Evolutionary conservation across 2,329 filamentous ascomycete species (phyloP).

Genomic region (Dactylonectria macrodidyma): DNA sequence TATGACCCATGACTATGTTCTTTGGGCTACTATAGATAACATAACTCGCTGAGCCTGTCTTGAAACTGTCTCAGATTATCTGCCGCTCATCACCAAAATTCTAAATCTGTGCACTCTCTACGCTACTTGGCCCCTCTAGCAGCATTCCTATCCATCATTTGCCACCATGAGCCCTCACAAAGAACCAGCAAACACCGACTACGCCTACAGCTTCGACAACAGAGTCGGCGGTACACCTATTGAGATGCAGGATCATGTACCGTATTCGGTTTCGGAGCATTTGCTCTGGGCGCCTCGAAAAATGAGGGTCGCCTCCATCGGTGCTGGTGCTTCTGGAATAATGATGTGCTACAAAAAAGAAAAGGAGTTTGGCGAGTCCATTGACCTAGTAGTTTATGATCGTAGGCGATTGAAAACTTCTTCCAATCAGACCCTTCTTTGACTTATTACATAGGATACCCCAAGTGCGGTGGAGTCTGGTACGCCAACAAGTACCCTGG

Average conservation of each 20-base stretch:
- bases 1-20: background rate
- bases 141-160: background rate
- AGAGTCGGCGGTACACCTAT: slow-evolving; percentile 20
- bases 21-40: background rate
- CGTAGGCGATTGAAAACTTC: slow-evolving; percentile 4
- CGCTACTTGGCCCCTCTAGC: background rate
- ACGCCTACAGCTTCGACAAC: slow-evolving; percentile 25
- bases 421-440: background rate
- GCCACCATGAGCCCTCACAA: background rate
- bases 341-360: slow-evolving; percentile 34
- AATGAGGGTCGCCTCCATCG: slow-evolving; percentile 24
- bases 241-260: background rate
- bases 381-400: slow-evolving; percentile 27
- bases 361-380: slow-evolving; percentile 27
- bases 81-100: background rate
- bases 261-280: slow-evolving; percentile 26
- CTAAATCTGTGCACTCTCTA: background rate
- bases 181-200: background rate
- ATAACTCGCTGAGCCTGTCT: background rate
- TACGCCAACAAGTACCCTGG: slow-evolving; percentile 55
- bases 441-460: slow-evolving; percentile 14
- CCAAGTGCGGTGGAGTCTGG: slow-evolving; percentile 52
- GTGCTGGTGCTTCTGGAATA: slow-evolving; percentile 27
- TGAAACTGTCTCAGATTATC: background rate
- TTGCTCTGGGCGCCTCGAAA: slow-evolving; percentile 24